Base-by-base conservation (phyloP, 169 alveolate genomes). In the Plasmodium relictum region DNA sequence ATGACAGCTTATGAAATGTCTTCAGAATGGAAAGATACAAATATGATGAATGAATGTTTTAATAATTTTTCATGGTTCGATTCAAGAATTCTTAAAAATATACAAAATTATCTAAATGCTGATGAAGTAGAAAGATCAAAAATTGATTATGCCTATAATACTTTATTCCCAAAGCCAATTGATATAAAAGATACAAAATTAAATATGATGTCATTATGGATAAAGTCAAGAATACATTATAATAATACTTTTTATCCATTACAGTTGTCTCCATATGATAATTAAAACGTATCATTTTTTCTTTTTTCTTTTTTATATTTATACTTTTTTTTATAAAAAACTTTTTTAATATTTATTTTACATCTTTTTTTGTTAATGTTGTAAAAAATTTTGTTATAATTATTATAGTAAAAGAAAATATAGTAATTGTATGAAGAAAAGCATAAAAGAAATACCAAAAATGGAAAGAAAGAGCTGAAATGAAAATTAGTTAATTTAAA, bases 21-120 rank as follows among this genome's bases (percentile, higher is more conserved):
- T 10, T 92, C 94, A 14, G 93, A 66, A 45, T 92, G 95, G 95
- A 92, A 92, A 45, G 95, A 92, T 76, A 85, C 89, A 44, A 58
- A 73, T 41, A 85, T 89, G 72, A 92, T 92, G 95, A 69, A 88
- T 37, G 78, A 63, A 52, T 88, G 94, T 37, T 92, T 92, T 86
- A 74, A 92, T 39, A 78, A 69, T 26, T 59, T 92, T 68, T 92
- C 95, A 9, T 92, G 95, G 95, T 78, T 54, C 26, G 95, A 92
- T 41, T 63, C 94, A 2, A 86, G 87, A n/a, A 91, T 92, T 8
- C 39, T 88, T 7, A 73, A 69, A 50, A 86, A 92, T 20, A 73
- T 92, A 62, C 92, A 89, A 6, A 89, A 85, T 70, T 89, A 89
- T 69, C 71, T 93, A 18, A 73, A 63, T 37, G 80, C 93, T 10